phyloP scores from a whole-genome alignment of 495 filamentous ascomycete genomes.

The Lophiostoma macrostomum region DNA sequence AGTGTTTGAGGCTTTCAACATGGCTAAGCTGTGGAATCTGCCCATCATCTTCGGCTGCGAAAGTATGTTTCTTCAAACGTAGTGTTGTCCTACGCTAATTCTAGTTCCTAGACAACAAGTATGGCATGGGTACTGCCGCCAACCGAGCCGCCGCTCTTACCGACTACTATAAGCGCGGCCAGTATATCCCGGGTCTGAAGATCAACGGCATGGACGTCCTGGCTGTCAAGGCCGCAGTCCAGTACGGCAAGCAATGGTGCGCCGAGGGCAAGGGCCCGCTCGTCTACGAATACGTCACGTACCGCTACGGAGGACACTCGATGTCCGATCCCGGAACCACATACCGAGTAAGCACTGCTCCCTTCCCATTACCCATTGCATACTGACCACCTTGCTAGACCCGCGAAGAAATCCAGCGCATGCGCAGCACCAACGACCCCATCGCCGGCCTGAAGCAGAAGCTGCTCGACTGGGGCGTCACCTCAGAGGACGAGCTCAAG shows the following conservation, averaged over 20 bases:
- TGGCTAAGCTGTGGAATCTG: constrained; percentile 98
- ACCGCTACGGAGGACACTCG: constrained; percentile 97
- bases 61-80: constrained; percentile 54
- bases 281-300: constrained; percentile 98
- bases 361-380: background rate
- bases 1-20: constrained; percentile 99
- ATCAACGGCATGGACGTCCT: constrained; percentile 99
- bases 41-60: constrained; percentile 95
- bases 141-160: constrained; percentile 90
- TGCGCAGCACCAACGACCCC: constrained; percentile 97
- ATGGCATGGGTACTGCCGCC: constrained; percentile 98
- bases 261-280: constrained; percentile 79
- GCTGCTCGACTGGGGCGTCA: constrained; percentile 90
- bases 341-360: constrained; percentile 59
- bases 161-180: constrained; percentile 99
- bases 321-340: constrained; percentile 99
- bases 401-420: constrained; percentile 98
- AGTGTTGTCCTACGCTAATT: constrained; percentile 15
- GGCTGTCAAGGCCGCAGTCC: constrained; percentile 90
- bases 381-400: constrained; percentile 46
- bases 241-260: constrained; percentile 86
- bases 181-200: constrained; percentile 99
- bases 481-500: constrained; percentile 96
- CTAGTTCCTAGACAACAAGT: constrained; percentile 83
- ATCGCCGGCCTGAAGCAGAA: constrained; percentile 98